These are phyloP conservation scores for Kodamaea kaohsiungensis DNA, from an alignment of 805 yeast genomes.

Conservation along the genomic window DNA sequence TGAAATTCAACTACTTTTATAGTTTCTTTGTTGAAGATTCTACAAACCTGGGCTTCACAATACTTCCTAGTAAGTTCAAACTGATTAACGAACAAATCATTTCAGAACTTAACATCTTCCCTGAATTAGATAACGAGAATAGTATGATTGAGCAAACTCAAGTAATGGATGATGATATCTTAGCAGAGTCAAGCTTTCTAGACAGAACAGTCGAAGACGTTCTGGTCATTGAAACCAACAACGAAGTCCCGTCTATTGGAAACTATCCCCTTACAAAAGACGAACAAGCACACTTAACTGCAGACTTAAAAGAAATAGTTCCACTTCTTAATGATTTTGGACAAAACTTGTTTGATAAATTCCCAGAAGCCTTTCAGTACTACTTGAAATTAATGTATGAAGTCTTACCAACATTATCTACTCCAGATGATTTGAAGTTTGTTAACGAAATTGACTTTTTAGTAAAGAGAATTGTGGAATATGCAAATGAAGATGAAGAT, in stretches of 20 bases:
- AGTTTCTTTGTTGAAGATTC: slow-evolving; percentile 20
- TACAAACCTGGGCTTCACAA: slow-evolving; percentile 9
- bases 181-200: not conserved
- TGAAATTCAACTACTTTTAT: slow-evolving; percentile 18
- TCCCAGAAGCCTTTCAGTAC: slow-evolving; percentile 23
- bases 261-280: slow-evolving; percentile 14
- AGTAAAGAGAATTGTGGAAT: slow-evolving; percentile 28
- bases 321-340: slow-evolving; percentile 29
- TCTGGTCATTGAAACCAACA: not conserved
- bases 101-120: slow-evolving; percentile 17
- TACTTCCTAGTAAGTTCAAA: slow-evolving; percentile 18
- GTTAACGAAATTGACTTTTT: slow-evolving; percentile 20
- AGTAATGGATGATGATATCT: not conserved
- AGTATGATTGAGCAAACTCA: not conserved
- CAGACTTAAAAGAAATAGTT: slow-evolving; percentile 20
- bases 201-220: not conserved
- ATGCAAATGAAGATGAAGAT: slow-evolving; percentile 26
- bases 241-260: not conserved
- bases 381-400: slow-evolving; percentile 24
- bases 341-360: slow-evolving; percentile 22
- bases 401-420: slow-evolving; percentile 19
- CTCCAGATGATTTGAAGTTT: slow-evolving; percentile 22
- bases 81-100: slow-evolving; percentile 15
- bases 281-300: slow-evolving; percentile 17
- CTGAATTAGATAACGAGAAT: slow-evolving; percentile 17